phyloP scores from a whole-genome alignment of 495 filamentous ascomycete species.

The Penicillium goetzii region DNA sequence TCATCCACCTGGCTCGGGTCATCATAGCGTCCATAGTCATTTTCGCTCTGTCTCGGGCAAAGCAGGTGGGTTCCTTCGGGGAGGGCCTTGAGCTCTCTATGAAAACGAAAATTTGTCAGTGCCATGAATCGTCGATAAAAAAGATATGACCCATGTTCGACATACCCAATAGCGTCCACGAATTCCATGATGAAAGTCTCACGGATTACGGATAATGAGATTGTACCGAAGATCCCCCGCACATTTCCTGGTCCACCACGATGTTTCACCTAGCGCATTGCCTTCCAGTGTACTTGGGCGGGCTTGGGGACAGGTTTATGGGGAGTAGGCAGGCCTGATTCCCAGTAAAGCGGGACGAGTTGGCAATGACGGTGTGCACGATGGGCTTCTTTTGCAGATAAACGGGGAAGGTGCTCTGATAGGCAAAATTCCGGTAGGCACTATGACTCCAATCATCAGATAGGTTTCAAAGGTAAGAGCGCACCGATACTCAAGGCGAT shows the following conservation, averaged over 20 bases:
- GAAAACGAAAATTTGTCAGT: conserved; percentile 13
- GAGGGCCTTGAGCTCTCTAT: conserved; percentile 50
- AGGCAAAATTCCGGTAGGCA: neutral
- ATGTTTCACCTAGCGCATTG: conserved; percentile 17
- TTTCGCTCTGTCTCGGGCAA: conserved; percentile 51
- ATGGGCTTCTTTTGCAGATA: neutral
- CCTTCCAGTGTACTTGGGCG: neutral
- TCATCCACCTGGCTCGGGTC: conserved; percentile 40
- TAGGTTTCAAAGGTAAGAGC: neutral
- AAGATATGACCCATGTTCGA: conserved; percentile 1
- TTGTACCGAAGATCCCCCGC: conserved; percentile 14
- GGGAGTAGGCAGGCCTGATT: neutral
- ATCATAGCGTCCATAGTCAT: conserved; percentile 60
- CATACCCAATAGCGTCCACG: conserved; percentile 48
- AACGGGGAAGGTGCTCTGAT: neutral
- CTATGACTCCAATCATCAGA: neutral
- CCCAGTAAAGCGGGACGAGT: neutral
- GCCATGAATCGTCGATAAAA: neutral
- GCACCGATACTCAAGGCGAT: neutral
- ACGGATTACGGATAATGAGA: conserved; percentile 11
- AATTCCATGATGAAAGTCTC: conserved; percentile 45
- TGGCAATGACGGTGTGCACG: neutral
- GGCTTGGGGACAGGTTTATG: neutral
- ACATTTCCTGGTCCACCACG: conserved; percentile 27
- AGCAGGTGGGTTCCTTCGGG: conserved; percentile 53